phyloP scores from a whole-genome alignment of 140 eudicot genomes.

The Bidens hawaiensis region DNA sequence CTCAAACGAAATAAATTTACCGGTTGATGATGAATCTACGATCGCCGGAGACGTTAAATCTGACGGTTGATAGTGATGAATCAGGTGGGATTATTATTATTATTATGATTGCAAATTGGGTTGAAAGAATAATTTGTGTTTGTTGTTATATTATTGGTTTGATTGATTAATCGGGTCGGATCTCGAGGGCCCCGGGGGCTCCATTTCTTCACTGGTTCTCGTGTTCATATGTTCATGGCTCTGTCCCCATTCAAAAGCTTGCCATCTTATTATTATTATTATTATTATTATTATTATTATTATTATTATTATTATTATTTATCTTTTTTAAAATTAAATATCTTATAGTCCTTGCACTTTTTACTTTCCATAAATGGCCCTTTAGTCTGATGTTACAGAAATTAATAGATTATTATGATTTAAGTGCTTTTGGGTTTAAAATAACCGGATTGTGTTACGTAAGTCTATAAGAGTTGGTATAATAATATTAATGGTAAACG shows the following conservation, averaged over 20 bases:
- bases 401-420: no score
- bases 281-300: no score
- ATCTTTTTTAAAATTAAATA: no score
- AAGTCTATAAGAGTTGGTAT: no score
- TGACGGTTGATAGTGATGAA: conserved; percentile 5
- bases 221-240: conserved; percentile 31
- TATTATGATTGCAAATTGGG: background rate
- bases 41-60: conserved; percentile 22
- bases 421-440: no score
- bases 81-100: conserved; percentile 8
- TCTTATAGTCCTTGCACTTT: no score
- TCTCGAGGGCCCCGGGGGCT: conserved; percentile 16
- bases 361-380: no score
- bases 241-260: conserved; percentile 34
- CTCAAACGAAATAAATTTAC: conserved; percentile 8
- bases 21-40: conserved; percentile 3
- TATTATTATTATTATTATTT: no score
- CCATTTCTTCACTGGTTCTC: conserved; percentile 13
- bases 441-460: no score
- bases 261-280: conserved; percentile 7
- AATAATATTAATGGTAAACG: no score
- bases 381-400: no score
- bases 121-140: no score
- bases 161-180: background rate
- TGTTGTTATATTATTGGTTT: background rate